A percentile compares a stretch with the other conserved stretches of the same genome.
Conservation (phyloP, 208 protist species). For the Crithidia sp. region DNA sequence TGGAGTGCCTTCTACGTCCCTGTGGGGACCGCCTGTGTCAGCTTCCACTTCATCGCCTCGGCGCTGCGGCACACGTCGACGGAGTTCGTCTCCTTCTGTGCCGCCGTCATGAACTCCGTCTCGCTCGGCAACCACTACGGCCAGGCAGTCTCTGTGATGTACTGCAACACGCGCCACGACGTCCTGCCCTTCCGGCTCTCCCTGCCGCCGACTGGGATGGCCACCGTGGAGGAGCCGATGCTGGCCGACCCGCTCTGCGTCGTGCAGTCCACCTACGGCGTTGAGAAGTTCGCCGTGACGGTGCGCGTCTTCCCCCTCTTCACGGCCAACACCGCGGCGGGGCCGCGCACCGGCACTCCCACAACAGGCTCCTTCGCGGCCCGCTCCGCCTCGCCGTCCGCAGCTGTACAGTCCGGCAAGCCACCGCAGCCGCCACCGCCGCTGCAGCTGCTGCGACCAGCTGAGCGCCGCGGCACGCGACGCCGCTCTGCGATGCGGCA, state of each 20-base stretch:
- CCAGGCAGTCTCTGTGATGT: constrained; percentile 71
- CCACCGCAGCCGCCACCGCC: background rate
- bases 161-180: constrained; percentile 80
- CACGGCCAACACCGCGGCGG: constrained; percentile 11
- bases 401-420: background rate
- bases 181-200: constrained; percentile 72
- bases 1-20: constrained; percentile 67
- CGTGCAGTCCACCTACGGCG: constrained; percentile 44
- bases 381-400: constrained; percentile 3
- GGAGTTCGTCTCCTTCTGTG: constrained; percentile 74
- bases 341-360: background rate
- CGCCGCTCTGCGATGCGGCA: constrained; percentile 34
- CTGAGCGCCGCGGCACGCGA: constrained; percentile 21
- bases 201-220: constrained; percentile 40
- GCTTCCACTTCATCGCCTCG: constrained; percentile 76
- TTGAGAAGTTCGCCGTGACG: constrained; percentile 34
- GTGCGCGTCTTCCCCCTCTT: constrained; percentile 49
- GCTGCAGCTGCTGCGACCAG: constrained; percentile 4
- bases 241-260: constrained; percentile 74
- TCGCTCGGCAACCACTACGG: constrained; percentile 87
- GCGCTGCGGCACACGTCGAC: constrained; percentile 62
- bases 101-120: constrained; percentile 69
- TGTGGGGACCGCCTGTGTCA: constrained; percentile 66
- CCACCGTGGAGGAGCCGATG: constrained; percentile 72
- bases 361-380: background rate